Evolutionary conservation across 2,329 filamentous ascomycete species (phyloP), one percentile per base, ranked within the genome.

Genomic region (Ramichloridium luteum): DNA sequence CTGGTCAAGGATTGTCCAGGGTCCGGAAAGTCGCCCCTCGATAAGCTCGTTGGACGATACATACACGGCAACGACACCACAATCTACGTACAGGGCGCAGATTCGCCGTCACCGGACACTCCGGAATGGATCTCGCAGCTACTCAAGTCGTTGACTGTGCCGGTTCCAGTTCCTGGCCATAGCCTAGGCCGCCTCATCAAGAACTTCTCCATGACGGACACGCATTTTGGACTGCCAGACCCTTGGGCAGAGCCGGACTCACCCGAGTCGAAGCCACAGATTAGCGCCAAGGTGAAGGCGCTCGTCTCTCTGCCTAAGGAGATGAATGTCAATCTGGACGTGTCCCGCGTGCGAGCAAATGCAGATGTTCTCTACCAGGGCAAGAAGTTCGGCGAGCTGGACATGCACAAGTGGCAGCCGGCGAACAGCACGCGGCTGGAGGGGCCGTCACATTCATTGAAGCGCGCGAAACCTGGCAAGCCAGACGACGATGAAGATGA

Each of bases 71-170:
- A 80, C 25, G 68, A 80, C 34, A 80, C 81, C 1, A 83, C 75
- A 2, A 68, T 94, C 9, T 92, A 84, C 56, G 75, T 96, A 29
- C 79, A 80, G 30, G 90, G 88, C 15, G 80, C 80, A 34, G 35
- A 74, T 38, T 64, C 73, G 15, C 72, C 77, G 3, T 68, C 68
- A 12, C 62, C 70, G 1, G 65, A 75, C 18, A 81, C 84, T 0
- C 90, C 90, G 1, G 64, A 67, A 27, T 98, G 90, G 90, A 70
- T 94, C 28, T 70, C 72, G 10, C 74, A 86, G 31, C 67, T 98
- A 13, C 62, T 96, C 22, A 75, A 77, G 27, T 84, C 80, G 44
- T 72, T 96, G 31, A 86, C 78, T 0, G 67, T 96, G 1, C 85
- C 86, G 3, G 64, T 96, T 5, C 80, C 84, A 4, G 80, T 96